Evolutionary conservation across 352 stramenopile species (phyloP), one percentile per base, ranked within the genome.

Genomic region (Albugo candida): DNA sequence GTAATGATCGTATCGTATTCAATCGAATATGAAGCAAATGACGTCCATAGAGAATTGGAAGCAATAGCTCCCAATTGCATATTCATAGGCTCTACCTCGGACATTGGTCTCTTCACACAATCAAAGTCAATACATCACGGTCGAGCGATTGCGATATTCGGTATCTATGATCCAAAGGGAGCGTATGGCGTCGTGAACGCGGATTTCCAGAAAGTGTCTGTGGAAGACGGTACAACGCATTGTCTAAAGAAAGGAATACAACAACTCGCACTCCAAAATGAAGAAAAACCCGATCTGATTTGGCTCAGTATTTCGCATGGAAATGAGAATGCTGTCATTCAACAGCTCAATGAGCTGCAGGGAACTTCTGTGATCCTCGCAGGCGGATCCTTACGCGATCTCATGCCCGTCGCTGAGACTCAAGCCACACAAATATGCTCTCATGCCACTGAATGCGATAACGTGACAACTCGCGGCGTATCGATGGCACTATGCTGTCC

Each of bases 161-260:
- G 77, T 21, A 83, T 91, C 44, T 86, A 64, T 51, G 77, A 91
- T 46, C 70, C 72, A 1, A 74, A 87, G 58, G 77, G 77, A 36
- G 83, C 68, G 0, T 91, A 85, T 54, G 64, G 73, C 8, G 71
- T 86, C 21, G 59, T 85, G 19, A 84, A 81, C 52, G 70, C 66
- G 6, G 65, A 81, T 49, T 31, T 31, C 59, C 87, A 18, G 54
- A 68, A 86, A 59, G 56, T 87, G 20, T 67, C 67, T 43, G 73
- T 91, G 56, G 72, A 81, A 31, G 63, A 14, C 78, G 24, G 24
- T 8, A 31, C 24, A 31, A 59, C 18, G 73, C 74, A 31, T 31
- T 31, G 24, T 18, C 31, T 44, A 3, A 4, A 49, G 45, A 14
- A 24, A 21, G 14, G 31, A 10, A 19, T 44, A 24, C 3, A 52